Base-by-base conservation (phyloP, 139 green algal genomes). In the Tetraselmis chui region DNA sequence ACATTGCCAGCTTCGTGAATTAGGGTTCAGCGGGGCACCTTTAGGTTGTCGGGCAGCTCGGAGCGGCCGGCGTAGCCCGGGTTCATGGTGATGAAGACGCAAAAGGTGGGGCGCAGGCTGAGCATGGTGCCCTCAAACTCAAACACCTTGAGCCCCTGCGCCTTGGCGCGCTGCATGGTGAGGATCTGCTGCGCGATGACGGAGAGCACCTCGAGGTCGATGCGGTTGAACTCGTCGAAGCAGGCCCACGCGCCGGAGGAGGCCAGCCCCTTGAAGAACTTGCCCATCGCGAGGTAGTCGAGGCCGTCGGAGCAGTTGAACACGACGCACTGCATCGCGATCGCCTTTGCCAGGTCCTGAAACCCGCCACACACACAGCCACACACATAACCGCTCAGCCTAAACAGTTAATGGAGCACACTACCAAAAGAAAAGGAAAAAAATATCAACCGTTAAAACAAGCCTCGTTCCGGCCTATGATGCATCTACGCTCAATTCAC, bases 11-110 rank as follows among this genome's bases (percentile, higher is more conserved):
- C n/a, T 76, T 76, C 59, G 24, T 76, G 59, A 76, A n/a, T 22
- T 29, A 5, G 26, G 77, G 80, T 59, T 11, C 32, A 11, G 18
- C 32, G 30, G 32, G 75, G 1, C n/a, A 85, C 87, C 84, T 95
- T 95, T 29, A 96, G 89, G 87, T 95, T 95, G 84, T 95, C 92
- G 11, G 92, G 92, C 78, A 96, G 90, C 88, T 96, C 92, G n/a
- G 84, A 90, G 58, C 92, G 88, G 27, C 91, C 92, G 30, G 91
- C 91, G 81, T 92, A 93, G 11, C 92, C 92, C 2, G 92, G 92
- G 89, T 95, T 95, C 93, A 97, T 97, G 80, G 93, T 97, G 89
- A 97, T 96, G 85, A 96, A 97, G 23, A 95, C 92, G 30, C 83
- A 89, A 82, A 92, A 95, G 23, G 92, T 93, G 76, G 88, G 85